These are phyloP conservation scores for Trifolium pratense DNA, from an alignment of 306 rosid species.

Conservation along the genomic window DNA sequence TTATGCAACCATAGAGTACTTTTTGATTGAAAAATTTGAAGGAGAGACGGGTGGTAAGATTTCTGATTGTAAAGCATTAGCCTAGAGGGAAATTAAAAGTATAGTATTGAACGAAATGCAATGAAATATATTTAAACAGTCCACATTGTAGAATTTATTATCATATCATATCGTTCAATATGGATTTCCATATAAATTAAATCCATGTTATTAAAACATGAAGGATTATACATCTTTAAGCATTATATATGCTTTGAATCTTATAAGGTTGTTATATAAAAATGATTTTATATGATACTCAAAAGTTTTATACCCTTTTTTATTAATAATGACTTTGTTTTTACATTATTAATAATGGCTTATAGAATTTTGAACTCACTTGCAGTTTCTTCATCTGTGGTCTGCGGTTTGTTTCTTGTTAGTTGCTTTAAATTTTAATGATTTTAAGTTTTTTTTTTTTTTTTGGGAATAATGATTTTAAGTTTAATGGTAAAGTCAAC, in stretches of 20 bases:
- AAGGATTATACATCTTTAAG: not conserved
- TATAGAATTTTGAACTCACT: not conserved
- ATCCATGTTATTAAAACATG: not conserved
- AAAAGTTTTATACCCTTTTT: no score
- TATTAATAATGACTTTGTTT: no score
- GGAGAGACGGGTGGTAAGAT: constrained; percentile 73
- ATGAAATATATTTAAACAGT: not conserved
- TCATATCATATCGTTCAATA: not conserved
- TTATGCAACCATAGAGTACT: constrained; percentile 69
- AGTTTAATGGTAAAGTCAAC: not conserved
- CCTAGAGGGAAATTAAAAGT: not conserved
- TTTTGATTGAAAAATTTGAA: constrained; percentile 62
- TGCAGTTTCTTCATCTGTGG: not conserved
- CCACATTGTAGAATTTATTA: not conserved
- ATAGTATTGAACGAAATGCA: not conserved
- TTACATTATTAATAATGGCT: not conserved
- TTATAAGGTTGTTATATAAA: not conserved
- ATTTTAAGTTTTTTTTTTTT: no score
- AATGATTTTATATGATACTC: not conserved
- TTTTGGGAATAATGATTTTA: no score
- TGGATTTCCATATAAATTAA: no score
- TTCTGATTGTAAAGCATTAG: not conserved
- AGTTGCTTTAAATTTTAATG: no score
- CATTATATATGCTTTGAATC: not conserved
- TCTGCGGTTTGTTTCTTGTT: not conserved